A percentile compares a stretch with the other conserved stretches of the same genome.
Evolutionary conservation across 2,329 filamentous ascomycete genomes (phyloP).

Genomic region (Akanthomyces uredinophilus): DNA sequence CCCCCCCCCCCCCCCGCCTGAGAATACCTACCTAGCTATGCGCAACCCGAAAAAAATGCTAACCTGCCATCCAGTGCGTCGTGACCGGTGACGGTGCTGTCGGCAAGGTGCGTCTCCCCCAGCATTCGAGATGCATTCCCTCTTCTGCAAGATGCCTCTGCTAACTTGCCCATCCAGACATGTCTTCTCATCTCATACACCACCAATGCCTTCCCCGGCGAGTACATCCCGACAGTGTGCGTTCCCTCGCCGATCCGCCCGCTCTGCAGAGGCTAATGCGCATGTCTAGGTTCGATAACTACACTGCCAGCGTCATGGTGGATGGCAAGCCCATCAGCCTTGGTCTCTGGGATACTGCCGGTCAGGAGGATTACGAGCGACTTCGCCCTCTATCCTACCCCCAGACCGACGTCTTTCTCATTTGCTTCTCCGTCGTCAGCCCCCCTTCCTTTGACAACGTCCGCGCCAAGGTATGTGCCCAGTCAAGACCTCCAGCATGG

Average conservation of each 20-base stretch:
- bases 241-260: constrained; percentile 30
- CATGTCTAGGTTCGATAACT: constrained; percentile 81
- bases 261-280: constrained; percentile 19
- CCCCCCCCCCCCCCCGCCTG: constrained; percentile 7
- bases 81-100: constrained; percentile 99
- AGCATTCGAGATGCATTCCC: not conserved
- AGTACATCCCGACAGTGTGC: constrained; percentile 98
- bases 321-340: constrained; percentile 97
- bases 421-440: constrained; percentile 98
- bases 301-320: constrained; percentile 98
- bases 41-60: constrained; percentile 29
- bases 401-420: constrained; percentile 96
- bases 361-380: constrained; percentile 97
- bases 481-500: not conserved
- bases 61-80: constrained; percentile 65
- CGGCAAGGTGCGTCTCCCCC: constrained; percentile 67
- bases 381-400: constrained; percentile 93
- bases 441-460: constrained; percentile 98
- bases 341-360: constrained; percentile 96
- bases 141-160: constrained; percentile 6
- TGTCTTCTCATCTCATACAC: constrained; percentile 99
- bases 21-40: constrained; percentile 25
- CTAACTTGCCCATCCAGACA: constrained; percentile 57
- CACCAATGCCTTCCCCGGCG: constrained; percentile 98
- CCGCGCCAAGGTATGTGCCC: constrained; percentile 76